Evolutionary conservation across 108 stramenopile species (phyloP).

Genomic region (Fistulifera pelliculosa): DNA sequence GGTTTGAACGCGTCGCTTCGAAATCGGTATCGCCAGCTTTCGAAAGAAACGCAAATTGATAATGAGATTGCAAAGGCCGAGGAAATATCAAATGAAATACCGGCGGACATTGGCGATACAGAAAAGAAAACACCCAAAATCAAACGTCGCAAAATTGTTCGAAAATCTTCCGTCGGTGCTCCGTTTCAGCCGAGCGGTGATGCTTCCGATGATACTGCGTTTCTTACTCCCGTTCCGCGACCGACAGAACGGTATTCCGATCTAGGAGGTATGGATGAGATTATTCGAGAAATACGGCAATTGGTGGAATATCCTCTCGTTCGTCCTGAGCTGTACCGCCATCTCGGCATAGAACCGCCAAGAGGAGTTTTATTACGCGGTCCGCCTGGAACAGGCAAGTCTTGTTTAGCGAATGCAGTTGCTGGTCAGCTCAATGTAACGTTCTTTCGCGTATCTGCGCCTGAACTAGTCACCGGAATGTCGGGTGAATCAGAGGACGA

Average conservation of each 20-base stretch:
- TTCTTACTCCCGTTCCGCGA: slow-evolving; percentile 49
- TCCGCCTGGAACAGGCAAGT: slow-evolving; percentile 97
- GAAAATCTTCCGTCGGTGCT: background rate
- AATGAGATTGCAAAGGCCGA: slow-evolving; percentile 9
- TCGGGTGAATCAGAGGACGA: slow-evolving; percentile 90
- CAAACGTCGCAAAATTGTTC: background rate
- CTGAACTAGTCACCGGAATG: slow-evolving; percentile 95
- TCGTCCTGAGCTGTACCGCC: slow-evolving; percentile 91
- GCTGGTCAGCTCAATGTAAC: slow-evolving; percentile 52
- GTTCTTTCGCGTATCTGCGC: slow-evolving; percentile 85
- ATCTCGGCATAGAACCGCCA: slow-evolving; percentile 96
- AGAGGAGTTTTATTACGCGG: slow-evolving; percentile 97
- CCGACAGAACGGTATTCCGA: slow-evolving; percentile 76
- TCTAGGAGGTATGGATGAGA: slow-evolving; percentile 72
- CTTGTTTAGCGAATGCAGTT: slow-evolving; percentile 86
- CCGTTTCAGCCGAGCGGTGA: background rate
- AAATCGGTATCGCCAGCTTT: slow-evolving; percentile 49
- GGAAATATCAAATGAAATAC: background rate
- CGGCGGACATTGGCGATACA: background rate
- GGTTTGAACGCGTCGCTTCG: slow-evolving; percentile 63
- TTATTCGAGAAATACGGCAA: slow-evolving; percentile 67
- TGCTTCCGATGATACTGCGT: slow-evolving; percentile 8
- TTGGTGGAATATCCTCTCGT: slow-evolving; percentile 91
- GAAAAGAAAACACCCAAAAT: slow-evolving; percentile 3
- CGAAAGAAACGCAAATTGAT: slow-evolving; percentile 26